Evolutionary conservation across 805 yeast genomes (phyloP), one percentile per base, ranked within the genome.

Genomic region (Starmerella tilneyi): DNA sequence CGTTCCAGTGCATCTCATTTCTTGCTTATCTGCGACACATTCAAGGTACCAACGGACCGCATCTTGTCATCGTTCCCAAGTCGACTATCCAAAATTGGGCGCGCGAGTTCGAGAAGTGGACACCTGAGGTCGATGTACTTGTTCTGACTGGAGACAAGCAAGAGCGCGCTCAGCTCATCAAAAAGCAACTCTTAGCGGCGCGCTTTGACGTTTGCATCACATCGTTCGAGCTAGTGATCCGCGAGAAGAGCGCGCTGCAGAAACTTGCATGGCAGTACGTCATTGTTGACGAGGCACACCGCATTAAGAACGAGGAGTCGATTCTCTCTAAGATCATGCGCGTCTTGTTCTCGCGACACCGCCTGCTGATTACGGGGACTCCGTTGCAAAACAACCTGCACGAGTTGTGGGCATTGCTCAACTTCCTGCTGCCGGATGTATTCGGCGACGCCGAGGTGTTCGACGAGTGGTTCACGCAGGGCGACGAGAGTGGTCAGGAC

Each of bases 1-100:
- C 98, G 3, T 67, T 89, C 43, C 98, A 89, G 64, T 88, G 97
- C 1, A 88, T 89, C 39, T 78, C 97, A 1, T 92, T 89, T 56
- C 67, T 89, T 36, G 96, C 96, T 0, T 85, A 83, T 61, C 65
- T 89, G 45, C 71, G 96, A 50, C 84, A 83, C 58, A 69, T 79
- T 45, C 79, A 77, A 53, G 72, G 76, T 21, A 72, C 86, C 9
- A 83, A 80, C 52, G 98, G 98, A 0, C 98, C 98, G 0, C 84
- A 81, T 60, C 74, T 92, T 32, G 77, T 92, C 13, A 81, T 89
- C 49, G 97, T 88, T 1, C 98, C 98, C 9, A 92, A 92, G 60
- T 85, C 96, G 0, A 89, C 98, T 0, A 67, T 89, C 45, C 96
- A 92, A 61, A 89, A 92, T 63, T 89, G 98, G 98, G 73, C 85